These are phyloP conservation scores for Ophiosphaerella herpotricha DNA, from an alignment of 2,329 filamentous ascomycete genomes.

Conservation along the genomic window DNA sequence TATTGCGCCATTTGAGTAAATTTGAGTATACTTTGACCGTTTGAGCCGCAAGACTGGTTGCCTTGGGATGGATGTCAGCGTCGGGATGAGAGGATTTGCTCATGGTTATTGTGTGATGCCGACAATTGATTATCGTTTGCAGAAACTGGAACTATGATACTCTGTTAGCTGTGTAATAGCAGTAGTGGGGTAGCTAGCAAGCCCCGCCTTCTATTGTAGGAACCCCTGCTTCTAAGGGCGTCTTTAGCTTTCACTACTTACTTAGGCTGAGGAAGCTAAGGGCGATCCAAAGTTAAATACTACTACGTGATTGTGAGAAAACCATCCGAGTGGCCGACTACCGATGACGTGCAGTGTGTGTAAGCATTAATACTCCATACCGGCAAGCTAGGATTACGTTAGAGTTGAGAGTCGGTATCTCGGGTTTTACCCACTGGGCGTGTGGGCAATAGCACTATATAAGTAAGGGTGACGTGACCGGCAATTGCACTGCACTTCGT, in stretches of 20 bases:
- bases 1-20: not conserved
- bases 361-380: no score
- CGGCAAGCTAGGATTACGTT: no score
- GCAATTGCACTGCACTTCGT: no score
- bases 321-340: no score
- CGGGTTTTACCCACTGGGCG: no score
- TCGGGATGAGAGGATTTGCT: constrained; percentile 40
- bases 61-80: constrained; percentile 41
- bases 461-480: no score
- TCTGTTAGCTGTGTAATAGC: no score
- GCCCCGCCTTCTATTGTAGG: not conserved
- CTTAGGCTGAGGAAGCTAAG: not conserved
- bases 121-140: not conserved
- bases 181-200: not conserved
- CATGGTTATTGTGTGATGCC: constrained; percentile 20
- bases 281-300: no score
- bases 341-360: no score
- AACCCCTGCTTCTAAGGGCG: not conserved
- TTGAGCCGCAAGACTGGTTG: constrained; percentile 37
- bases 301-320: not conserved
- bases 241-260: not conserved
- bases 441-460: no score
- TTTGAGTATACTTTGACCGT: constrained; percentile 32
- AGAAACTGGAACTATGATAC: no score
- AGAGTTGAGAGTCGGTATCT: no score